These are phyloP conservation scores for Wickerhamiella sorbophila DNA, from an alignment of 805 yeast species.

Conservation along the genomic window DNA sequence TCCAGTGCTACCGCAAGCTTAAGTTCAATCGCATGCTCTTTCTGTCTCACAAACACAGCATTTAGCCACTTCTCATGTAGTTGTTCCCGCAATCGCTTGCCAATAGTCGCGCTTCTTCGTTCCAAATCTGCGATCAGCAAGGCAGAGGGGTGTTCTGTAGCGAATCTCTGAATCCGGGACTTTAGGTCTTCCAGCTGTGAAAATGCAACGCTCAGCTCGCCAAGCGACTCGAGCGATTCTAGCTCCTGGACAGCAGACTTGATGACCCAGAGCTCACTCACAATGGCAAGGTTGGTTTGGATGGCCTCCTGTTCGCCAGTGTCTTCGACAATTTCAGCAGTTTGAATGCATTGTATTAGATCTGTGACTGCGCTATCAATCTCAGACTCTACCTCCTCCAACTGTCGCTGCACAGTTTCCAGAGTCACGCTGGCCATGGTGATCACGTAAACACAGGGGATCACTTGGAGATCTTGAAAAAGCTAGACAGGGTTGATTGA, in stretches of 20 bases:
- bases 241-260: slow-evolving; percentile 7
- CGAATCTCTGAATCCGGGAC: background rate
- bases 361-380: background rate
- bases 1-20: background rate
- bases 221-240: slow-evolving; percentile 1
- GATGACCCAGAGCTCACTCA: slow-evolving; percentile 5
- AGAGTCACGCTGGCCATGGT: background rate
- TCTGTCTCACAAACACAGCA: background rate
- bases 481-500: too few species aligned
- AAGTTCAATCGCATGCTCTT: background rate
- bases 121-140: slow-evolving; percentile 1
- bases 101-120: background rate
- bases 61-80: background rate
- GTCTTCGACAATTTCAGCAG: background rate
- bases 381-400: background rate
- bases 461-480: too few species aligned
- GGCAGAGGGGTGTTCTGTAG: background rate
- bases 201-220: slow-evolving; percentile 2
- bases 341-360: background rate
- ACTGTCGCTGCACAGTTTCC: background rate
- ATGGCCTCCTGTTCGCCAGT: background rate
- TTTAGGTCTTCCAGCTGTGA: background rate
- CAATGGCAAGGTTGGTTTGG: background rate
- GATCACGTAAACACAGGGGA: too few species aligned
- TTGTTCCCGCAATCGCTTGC: background rate